Evolutionary conservation across 768 basidiomycete species (phyloP).

Genomic region (Pleurotus platypus): DNA sequence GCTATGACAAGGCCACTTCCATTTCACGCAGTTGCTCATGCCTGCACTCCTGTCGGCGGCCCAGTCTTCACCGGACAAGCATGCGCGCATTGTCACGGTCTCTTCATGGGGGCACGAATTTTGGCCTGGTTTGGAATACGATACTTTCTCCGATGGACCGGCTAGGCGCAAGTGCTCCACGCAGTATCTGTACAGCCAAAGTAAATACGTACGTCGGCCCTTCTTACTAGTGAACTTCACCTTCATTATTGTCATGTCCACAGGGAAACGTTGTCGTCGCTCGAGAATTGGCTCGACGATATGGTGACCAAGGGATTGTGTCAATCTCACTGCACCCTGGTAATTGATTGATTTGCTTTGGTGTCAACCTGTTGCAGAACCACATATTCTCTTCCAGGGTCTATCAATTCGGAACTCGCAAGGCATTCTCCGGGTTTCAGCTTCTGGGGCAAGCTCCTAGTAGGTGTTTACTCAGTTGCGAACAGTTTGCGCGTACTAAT

Average conservation of each 20-base stretch:
- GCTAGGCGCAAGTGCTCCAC: slow-evolving; percentile 23
- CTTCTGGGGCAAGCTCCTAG: not conserved
- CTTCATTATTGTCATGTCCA: not conserved
- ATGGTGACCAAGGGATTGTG: slow-evolving; percentile 38
- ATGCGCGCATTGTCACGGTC: slow-evolving; percentile 34
- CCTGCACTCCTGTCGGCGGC: slow-evolving; percentile 33
- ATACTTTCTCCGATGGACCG: slow-evolving; percentile 34
- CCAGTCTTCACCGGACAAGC: slow-evolving; percentile 22
- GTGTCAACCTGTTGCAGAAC: not conserved
- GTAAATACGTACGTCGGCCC: slow-evolving; percentile 31
- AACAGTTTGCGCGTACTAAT: too few species aligned
- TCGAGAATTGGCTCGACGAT: slow-evolving; percentile 38
- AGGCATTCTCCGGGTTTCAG: not conserved
- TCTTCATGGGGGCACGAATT: slow-evolving; percentile 29
- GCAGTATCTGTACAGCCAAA: slow-evolving; percentile 29
- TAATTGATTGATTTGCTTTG: slow-evolving; percentile 2
- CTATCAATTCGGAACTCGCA: slow-evolving; percentile 4
- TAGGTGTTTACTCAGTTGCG: not conserved
- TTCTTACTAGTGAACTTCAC: too few species aligned
- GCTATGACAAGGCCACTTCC: slow-evolving; percentile 46
- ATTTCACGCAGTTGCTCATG: slow-evolving; percentile 48
- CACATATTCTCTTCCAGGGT: not conserved
- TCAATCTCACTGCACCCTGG: slow-evolving; percentile 45
- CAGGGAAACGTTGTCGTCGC: slow-evolving; percentile 39
- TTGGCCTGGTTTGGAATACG: slow-evolving; percentile 26